These are phyloP conservation scores for Penicillium sp. DNA, from an alignment of 2,329 filamentous ascomycete species.

Conservation along the genomic window DNA sequence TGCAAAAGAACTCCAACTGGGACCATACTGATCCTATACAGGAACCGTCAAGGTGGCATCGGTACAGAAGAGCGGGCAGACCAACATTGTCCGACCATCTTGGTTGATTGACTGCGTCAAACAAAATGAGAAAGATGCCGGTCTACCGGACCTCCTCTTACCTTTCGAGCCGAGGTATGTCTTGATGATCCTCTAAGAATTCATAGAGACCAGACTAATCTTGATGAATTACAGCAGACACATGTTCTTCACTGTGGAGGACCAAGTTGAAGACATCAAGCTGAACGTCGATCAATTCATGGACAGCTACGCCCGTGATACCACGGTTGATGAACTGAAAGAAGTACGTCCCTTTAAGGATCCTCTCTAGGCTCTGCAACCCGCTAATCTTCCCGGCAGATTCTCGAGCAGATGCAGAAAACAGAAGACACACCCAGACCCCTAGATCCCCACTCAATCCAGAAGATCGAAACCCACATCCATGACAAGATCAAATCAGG, in stretches of 20 bases:
- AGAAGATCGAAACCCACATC: constrained; percentile 63
- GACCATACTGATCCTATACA: constrained; percentile 31
- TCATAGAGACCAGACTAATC: constrained; percentile 12
- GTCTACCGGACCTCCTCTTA: constrained; percentile 64
- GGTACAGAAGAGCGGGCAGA: constrained; percentile 72
- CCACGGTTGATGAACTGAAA: constrained; percentile 67
- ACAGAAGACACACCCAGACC: constrained; percentile 43
- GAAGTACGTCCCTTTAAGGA: constrained; percentile 37
- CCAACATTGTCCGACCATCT: constrained; percentile 75
- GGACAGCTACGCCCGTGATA: constrained; percentile 81
- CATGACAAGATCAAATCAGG: constrained; percentile 51
- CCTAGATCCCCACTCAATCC: constrained; percentile 56
- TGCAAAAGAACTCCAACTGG: rapidly evolving
- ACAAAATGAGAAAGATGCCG: constrained; percentile 59
- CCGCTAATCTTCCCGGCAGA: constrained; percentile 25
- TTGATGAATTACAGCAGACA: constrained; percentile 62
- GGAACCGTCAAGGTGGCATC: constrained; percentile 79
- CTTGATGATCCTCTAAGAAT: constrained; percentile 40
- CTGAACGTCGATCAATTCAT: constrained; percentile 75
- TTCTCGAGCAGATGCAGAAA: constrained; percentile 52
- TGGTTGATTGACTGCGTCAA: constrained; percentile 87
- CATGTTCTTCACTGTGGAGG: constrained; percentile 71
- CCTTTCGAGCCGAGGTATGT: constrained; percentile 64
- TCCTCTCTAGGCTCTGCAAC: not conserved
- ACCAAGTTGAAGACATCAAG: constrained; percentile 60